Base-by-base conservation (phyloP, 495 filamentous ascomycete genomes). In the Extremus antarcticus region DNA sequence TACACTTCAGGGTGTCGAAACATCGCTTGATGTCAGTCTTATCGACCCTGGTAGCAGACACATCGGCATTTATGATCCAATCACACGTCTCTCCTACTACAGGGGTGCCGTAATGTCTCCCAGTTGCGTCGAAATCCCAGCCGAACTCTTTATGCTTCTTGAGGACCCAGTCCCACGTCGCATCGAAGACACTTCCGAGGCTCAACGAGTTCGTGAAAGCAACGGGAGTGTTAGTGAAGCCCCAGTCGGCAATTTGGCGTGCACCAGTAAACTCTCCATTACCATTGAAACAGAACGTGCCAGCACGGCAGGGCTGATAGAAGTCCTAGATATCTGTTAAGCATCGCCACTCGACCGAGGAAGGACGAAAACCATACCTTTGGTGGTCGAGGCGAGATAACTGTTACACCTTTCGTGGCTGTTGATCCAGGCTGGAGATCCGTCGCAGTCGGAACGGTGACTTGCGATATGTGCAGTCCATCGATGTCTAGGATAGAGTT, bases 51-150 rank as follows among this genome's bases (percentile, higher is more conserved):
- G 35, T 49, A 19, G n/a, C 16, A 0, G 39, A 41, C 16, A 54
- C 43, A 19, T 53, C 51, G 11, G 76, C 74, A 45, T 72, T 78
- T 10, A 78, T 47, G 46, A 66, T 73, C 16, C 74, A 74, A 50
- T 79, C 76, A 43, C 69, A 76, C 1, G 77, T 79, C 63, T 79
- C 77, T 0, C 71, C 75, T 1, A 79, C 74, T 3, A 76, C 70
- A 11, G 76, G 77, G 9, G 54, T 56, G 2, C 53, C 54, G 23
- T 56, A 60, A 47, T 55, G 47, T 22, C 53, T 50, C 11, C 43
- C 43, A 25, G 74, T 53, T 10, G 77, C 53, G 24, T 77, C 74
- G 71, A 69, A 73, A 54, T 74, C 73, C 8, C 66, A 58, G 15
- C 70, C 68, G 20, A 63, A 63, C 21, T 62, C 57, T 10, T 66